Evolutionary conservation across 768 basidiomycete genomes (phyloP).

Genomic region (Hortiboletus flavorubellus): DNA sequence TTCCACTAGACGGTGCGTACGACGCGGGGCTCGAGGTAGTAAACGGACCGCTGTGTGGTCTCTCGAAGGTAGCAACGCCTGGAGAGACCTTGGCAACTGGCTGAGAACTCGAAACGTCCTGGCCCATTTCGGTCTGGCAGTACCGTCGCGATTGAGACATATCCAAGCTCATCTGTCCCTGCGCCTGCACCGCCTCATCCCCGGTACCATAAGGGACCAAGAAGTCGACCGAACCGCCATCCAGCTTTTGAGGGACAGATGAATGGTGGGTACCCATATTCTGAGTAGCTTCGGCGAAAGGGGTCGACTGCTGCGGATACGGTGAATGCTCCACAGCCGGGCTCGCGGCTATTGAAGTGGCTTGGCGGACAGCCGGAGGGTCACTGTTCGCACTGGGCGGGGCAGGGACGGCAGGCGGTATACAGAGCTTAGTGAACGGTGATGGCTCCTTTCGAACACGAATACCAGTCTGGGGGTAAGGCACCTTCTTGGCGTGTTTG

Average conservation of each 20-base stretch:
- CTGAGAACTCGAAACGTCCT: constrained; percentile 8
- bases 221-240: constrained; percentile 20
- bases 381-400: constrained; percentile 15
- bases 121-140: constrained; percentile 10
- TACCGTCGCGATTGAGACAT: constrained; percentile 16
- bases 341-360: constrained; percentile 11
- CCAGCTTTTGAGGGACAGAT: constrained; percentile 14
- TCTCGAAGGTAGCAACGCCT: constrained; percentile 16
- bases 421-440: constrained; percentile 15
- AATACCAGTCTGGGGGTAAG: constrained; percentile 44
- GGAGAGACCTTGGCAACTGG: constrained; percentile 9
- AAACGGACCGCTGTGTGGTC: constrained; percentile 19
- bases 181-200: constrained; percentile 15
- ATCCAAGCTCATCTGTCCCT: constrained; percentile 13
- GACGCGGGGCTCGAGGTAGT: constrained; percentile 24
- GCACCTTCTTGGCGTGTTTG: constrained; percentile 40
- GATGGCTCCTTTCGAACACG: constrained; percentile 41
- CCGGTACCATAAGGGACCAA: constrained; percentile 20
- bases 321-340: constrained; percentile 10
- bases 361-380: constrained; percentile 4
- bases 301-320: constrained; percentile 10
- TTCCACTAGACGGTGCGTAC: constrained; percentile 22
- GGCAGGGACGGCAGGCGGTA: constrained; percentile 3
- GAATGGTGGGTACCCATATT: not conserved
- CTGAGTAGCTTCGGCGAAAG: constrained; percentile 12